Evolutionary conservation across 1,139 yeast genomes (phyloP), one percentile per base, ranked within the genome.

Genomic region (Citeromyces hawaiiensis): DNA sequence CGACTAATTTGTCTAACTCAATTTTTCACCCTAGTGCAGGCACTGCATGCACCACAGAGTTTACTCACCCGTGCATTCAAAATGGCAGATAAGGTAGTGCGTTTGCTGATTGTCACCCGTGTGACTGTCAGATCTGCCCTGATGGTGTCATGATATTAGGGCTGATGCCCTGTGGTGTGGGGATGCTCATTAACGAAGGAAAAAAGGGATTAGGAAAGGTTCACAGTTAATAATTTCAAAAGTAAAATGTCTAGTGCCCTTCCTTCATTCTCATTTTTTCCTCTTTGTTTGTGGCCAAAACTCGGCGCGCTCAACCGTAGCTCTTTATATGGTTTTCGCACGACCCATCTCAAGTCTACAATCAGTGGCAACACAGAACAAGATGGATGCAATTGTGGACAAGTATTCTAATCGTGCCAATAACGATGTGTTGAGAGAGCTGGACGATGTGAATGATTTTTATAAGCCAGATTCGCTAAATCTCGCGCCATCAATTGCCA

Each of bases 401-500:
- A 61, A 61, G 47, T 68, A 56, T 54, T 52, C 63, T 33, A 56
- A 59, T 19, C 21, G 21, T 7, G 21, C 21, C 44, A 47, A 36
- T 45, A 50, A 46, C 17, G 52, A 43, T 47, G 51, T 36, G 42
- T 52, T 43, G 54, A 50, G 61, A 17, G 57, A 55, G 36, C 44
- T 64, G 38, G 54, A 57, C 38, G 59, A 56, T 38, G 66, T 47
- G n/a, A 45, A 43, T 43, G 45, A 47, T 54, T 51, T 37, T 38
- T 34, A 37, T 21, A 47, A 48, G 5, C 50, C 50, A n/a, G 55
- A 53, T 13, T 54, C 52, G 38, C 50, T 67, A 43, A 33, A 41
- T 38, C 56, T 72, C 48, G 73, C 88, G 1, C 95, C 95, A 31
- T 57, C 75, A 17, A 68, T 85, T 48, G 61, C 79, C 42, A 63